Conservation (phyloP, 257 asterid species). For the Salvia splendens region DNA sequence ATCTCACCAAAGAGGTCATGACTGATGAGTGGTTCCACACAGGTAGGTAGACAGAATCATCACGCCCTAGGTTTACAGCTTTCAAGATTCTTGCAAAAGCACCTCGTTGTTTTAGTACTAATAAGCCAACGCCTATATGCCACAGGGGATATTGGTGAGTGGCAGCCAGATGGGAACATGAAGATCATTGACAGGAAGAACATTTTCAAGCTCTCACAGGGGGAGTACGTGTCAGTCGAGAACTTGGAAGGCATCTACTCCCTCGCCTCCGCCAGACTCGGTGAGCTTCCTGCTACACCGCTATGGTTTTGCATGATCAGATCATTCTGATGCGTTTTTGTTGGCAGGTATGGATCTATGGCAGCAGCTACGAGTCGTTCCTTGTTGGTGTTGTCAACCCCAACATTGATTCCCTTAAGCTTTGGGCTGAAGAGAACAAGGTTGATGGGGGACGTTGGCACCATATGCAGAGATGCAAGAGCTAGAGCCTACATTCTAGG, state of each 20-base stretch:
- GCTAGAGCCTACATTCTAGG: slow-evolving; percentile 51
- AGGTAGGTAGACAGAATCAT: slow-evolving; percentile 38
- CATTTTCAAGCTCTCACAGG: slow-evolving; percentile 89
- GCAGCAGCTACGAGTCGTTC: slow-evolving; percentile 75
- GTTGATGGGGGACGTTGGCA: slow-evolving; percentile 44
- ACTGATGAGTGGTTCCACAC: slow-evolving; percentile 83
- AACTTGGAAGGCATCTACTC: slow-evolving; percentile 72
- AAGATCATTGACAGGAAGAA: slow-evolving; percentile 82
- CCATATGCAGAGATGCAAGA: slow-evolving; percentile 54
- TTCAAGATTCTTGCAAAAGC: not conserved
- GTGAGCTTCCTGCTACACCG: slow-evolving; percentile 36
- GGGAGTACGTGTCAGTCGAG: slow-evolving; percentile 82
- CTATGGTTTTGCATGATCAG: too few relatives aligned
- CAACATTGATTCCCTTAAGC: slow-evolving; percentile 49
- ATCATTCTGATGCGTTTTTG: not conserved
- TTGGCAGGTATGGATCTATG: slow-evolving; percentile 80
- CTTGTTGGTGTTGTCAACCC: slow-evolving; percentile 84
- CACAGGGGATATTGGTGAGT: slow-evolving; percentile 85
- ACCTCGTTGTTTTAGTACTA: too few relatives aligned
- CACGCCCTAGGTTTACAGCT: not conserved
- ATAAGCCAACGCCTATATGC: not conserved
- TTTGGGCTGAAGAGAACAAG: slow-evolving; percentile 58
- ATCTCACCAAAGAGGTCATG: slow-evolving; percentile 72
- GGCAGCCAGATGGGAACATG: slow-evolving; percentile 83
- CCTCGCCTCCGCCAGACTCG: slow-evolving; percentile 48